Base-by-base conservation (phyloP, 345 rosid genomes). In the Clausena lansium region DNA sequence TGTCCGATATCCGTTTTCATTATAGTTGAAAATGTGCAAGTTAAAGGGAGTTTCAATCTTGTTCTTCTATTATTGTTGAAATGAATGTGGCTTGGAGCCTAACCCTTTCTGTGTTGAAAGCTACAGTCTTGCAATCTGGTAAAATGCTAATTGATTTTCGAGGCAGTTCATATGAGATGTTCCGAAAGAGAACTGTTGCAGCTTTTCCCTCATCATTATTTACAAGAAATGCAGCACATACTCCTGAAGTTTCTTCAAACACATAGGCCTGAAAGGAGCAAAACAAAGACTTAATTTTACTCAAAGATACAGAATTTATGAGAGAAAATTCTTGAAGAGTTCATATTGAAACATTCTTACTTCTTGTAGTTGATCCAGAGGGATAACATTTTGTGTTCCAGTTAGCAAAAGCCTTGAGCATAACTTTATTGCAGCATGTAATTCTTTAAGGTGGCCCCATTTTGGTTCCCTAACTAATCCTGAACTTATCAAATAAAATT, bases 391-490 rank as follows among this genome's bases (percentile, higher is more conserved):
- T 50, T 65, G 50, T 27, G 39, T 69, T 76, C 88, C 90, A 17
- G 68, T 52, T 7, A 89, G 90, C 27, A 89, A 28, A 79, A 88
- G 73, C 32, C 28, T 33, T 35, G 77, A 81, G 76, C 90, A 84
- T 25, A 76, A 65, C 80, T 85, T 87, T n/a, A 87, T 60, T 17
- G 89, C 79, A 0, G 83, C 82, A 70, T 89, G 90, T 67, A 89
- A 59, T 45, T 84, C 89, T 68, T 79, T 78, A 2, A 89, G 86
- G 75, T 89, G 92, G 15, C 89, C 85, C 84, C 83, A 89, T 79
- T 89, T 87, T 0, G 92, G 92, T 78, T 87, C 84, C 36, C 88
- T 84, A 27, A 80, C 77, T 39, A 85, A 70, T 68, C 92, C 92
- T 85, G 64, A 20, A 62, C 5, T 20, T 63, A 73, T 65, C 25